Conservation (phyloP, 2,329 filamentous ascomycete species). For the Aspergillus candidus region DNA sequence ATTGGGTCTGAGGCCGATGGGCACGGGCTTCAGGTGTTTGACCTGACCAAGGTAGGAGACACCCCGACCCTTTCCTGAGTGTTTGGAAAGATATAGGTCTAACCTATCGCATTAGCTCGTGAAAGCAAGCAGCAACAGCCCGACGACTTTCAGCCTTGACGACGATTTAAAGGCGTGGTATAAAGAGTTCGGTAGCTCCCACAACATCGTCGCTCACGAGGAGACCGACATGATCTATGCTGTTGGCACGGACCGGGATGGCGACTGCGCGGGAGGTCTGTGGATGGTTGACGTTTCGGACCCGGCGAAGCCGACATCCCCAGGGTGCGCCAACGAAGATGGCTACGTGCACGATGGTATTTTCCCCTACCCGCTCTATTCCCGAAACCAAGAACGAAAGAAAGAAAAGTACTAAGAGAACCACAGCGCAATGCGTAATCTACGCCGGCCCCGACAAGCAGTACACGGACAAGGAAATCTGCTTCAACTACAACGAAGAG, state of each 20-base stretch:
- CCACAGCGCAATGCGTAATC: constrained; percentile 16
- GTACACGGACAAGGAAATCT: constrained; percentile 13
- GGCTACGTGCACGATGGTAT: constrained; percentile 18
- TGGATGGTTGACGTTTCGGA: constrained; percentile 18
- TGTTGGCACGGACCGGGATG: constrained; percentile 11
- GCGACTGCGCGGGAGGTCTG: constrained; percentile 12
- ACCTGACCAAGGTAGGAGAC: constrained; percentile 12
- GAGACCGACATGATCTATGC: constrained; percentile 15
- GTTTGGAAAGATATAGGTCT: background rate
- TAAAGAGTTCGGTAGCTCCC: constrained; percentile 14
- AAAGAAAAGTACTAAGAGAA: too few relatives aligned
- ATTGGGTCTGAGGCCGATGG: constrained; percentile 14
- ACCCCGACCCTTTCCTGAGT: background rate
- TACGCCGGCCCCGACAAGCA: constrained; percentile 12
- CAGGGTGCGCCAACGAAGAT: constrained; percentile 14
- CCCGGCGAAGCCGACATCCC: constrained; percentile 11
- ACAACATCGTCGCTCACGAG: constrained; percentile 15
- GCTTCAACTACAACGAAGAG: constrained; percentile 19
- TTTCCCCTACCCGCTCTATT: too few relatives aligned
- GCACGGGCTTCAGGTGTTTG: constrained; percentile 15
- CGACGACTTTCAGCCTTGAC: constrained; percentile 7
- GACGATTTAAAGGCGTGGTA: constrained; percentile 15
- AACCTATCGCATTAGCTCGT: constrained; percentile 1
- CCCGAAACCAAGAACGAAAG: too few relatives aligned
- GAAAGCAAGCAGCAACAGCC: background rate